Percentiles rank a stretch among this genome's conserved stretches.
Evolutionary conservation across 352 stramenopile species (phyloP).

Genomic region (Elongisporangium prolatum): DNA sequence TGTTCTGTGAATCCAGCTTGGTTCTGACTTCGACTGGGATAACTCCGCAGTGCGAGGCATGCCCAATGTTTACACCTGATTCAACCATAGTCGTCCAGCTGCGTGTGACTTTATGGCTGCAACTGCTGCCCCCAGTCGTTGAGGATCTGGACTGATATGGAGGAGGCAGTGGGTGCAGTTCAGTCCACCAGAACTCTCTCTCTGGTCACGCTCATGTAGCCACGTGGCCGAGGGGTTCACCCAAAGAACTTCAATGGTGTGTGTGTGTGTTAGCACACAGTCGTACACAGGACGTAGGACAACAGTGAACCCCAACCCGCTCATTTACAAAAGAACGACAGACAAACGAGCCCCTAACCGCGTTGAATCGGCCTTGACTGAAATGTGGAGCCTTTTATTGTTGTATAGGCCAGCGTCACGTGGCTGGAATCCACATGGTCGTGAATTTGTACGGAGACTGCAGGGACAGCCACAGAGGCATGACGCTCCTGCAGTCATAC

Average conservation of each 20-base stretch:
- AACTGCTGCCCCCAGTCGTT: not conserved
- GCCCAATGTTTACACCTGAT: not conserved
- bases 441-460: not conserved
- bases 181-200: not conserved
- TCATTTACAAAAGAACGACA: not conserved
- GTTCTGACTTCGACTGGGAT: too few relatives aligned
- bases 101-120: not conserved
- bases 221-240: not conserved
- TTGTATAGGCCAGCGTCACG: not conserved
- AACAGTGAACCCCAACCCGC: not conserved
- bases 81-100: not conserved
- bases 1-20: not conserved
- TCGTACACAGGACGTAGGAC: not conserved
- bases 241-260: not conserved
- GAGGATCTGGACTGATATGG: not conserved
- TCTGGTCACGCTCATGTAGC: not conserved
- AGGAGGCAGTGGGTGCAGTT: not conserved
- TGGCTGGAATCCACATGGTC: not conserved
- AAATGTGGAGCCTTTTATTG: not conserved
- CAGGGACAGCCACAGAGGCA: not conserved
- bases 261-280: not conserved
- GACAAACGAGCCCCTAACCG: not conserved
- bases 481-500: not conserved
- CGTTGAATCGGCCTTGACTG: not conserved
- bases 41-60: not conserved